Conservation (phyloP, 139 green algal genomes). For the Nannochloris sp. region DNA sequence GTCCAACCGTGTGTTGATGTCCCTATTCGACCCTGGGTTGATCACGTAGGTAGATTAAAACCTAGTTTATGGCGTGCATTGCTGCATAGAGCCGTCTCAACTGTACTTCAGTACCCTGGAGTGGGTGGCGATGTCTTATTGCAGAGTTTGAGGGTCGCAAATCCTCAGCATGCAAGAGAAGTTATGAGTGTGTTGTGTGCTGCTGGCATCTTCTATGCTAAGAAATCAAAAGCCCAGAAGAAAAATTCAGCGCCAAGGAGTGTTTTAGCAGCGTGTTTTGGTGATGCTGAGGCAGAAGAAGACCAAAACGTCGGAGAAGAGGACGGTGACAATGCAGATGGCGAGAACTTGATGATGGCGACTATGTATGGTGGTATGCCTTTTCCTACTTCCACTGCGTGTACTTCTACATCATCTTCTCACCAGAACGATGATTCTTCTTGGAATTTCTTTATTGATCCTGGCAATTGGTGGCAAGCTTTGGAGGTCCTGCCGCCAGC, state of each 20-base stretch:
- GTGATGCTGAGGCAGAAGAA: not conserved
- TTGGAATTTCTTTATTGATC: constrained; percentile 1
- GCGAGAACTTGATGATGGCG: too few species aligned
- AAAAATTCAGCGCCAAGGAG: not conserved
- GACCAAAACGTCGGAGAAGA: not conserved
- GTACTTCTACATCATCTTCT: too few species aligned
- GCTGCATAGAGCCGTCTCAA: not conserved
- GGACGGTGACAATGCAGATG: not conserved
- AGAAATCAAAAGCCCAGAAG: not conserved
- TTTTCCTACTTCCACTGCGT: too few species aligned
- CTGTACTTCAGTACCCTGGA: constrained; percentile 7
- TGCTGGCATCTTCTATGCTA: constrained; percentile 6
- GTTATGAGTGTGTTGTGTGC: not conserved
- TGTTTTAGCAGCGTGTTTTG: constrained; percentile 10
- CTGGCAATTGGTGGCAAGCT: not conserved
- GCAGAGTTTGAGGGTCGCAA: not conserved
- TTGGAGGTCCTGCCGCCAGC: not conserved
- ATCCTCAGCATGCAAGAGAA: not conserved
- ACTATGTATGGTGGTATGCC: too few species aligned
- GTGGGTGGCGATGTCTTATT: not conserved
- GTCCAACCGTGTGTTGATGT: too few species aligned
- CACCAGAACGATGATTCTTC: not conserved
- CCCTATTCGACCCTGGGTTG: constrained; percentile 20
- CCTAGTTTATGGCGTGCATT: constrained; percentile 11
- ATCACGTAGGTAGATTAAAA: constrained; percentile 12